A percentile compares a stretch with the other conserved stretches of the same genome.
These are phyloP conservation scores for Porogramme epimiltina DNA, from an alignment of 1,284 basidiomycete species.

Conservation along the genomic window DNA sequence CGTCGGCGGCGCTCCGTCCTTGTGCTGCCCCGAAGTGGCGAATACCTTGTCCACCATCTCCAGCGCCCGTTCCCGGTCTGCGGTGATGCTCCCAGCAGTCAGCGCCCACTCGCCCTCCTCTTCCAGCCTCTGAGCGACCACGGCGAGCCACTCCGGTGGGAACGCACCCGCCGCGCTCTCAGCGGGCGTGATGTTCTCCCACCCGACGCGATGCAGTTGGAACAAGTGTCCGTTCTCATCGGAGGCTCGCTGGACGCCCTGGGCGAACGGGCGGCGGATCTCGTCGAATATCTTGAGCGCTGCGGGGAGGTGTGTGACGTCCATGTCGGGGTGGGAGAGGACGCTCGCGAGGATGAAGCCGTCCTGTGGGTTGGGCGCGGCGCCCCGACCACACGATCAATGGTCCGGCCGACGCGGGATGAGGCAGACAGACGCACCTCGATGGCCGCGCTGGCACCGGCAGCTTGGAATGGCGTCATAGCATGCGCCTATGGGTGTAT, in stretches of 20 bases:
- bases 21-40: not conserved
- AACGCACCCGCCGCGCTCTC: conserved; percentile 9
- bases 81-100: not conserved
- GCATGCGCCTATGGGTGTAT: conserved; percentile 46
- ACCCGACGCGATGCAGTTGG: conserved; percentile 8
- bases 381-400: not conserved
- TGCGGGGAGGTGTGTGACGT: conserved; percentile 26
- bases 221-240: conserved; percentile 12
- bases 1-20: no score
- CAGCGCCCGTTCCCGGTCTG: conserved; percentile 8
- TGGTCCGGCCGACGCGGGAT: not conserved
- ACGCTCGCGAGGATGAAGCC: conserved; percentile 37
- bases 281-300: conserved; percentile 38
- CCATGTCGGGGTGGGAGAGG: conserved; percentile 32
- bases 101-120: conserved; percentile 2
- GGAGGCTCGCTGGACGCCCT: conserved; percentile 15
- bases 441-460: conserved; percentile 43
- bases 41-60: conserved; percentile 2
- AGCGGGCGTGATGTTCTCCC: conserved; percentile 11
- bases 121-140: no score
- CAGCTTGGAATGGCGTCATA: conserved; percentile 42
- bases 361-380: conserved; percentile 25
- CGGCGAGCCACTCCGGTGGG: no score
- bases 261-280: conserved; percentile 36
- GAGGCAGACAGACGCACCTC: conserved; percentile 31